Base-by-base conservation (phyloP, 2,329 filamentous ascomycete genomes). In the Cladophialophora immunda region DNA sequence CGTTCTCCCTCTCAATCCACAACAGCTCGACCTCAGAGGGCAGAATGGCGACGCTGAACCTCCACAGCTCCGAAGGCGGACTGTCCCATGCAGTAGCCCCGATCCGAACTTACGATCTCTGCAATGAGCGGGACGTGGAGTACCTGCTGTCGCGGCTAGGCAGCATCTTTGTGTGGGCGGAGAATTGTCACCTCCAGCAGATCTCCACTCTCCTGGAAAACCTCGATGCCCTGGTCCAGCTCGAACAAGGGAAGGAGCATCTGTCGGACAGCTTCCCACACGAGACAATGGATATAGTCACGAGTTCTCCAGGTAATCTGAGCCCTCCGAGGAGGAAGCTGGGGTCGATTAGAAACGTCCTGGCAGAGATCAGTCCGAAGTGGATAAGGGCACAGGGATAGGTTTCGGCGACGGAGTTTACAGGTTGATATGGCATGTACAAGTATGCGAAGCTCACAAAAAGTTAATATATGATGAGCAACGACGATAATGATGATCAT, bases 121-220 rank as follows among this genome's bases (percentile, higher is more conserved):
- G 62, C 47, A 58, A 69, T 29, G 64, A 64, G 27, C 13, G 56
- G 8, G 67, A 71, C 9, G 61, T 71, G n/a, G 64, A 67, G 22
- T 53, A 38, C n/a, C 58, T 71, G n/a, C 36, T 64, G 9, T 55
- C 65, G 19, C 52, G 67, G 17, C 38, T 71, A 9, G 29, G 54
- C 41, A 64, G 64, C 29, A 67, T 71, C 34, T 63, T 67, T 34
- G 59, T 67, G 15, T 71, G 69, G 69, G 69, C 64, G 9, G 65
- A 65, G 30, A 67, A 69, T 25, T 60, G 41, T 50, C 45, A 62
- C 36, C 57, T 71, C 15, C 64, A 47, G 30, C 58, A 60, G 13
- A 64, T 71, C 19, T 25, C 57, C 22, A 67, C 62, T 7, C 60
- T 66, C 4, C 58, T 71, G 6, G 67, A 65, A n/a, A 60, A 63